Evolutionary conservation across 1,284 basidiomycete species (phyloP).

Genomic region (Sporisorium graminicola): DNA sequence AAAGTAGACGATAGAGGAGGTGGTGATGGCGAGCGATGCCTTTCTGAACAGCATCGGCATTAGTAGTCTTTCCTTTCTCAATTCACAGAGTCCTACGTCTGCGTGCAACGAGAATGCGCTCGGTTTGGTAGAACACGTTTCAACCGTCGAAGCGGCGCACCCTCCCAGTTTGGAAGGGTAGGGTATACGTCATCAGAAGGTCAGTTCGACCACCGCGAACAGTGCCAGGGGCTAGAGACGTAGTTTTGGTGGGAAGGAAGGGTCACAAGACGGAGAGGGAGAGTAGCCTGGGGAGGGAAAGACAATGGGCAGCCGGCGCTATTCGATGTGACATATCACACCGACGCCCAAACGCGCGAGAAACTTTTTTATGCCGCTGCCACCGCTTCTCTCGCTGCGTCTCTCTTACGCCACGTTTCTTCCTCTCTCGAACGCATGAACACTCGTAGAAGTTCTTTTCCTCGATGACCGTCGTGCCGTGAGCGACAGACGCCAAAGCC

Average conservation of each 20-base stretch:
- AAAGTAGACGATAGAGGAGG: background rate
- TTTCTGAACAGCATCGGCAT: background rate
- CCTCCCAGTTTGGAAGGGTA: background rate
- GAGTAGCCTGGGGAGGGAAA: too few relatives aligned
- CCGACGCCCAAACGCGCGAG: background rate
- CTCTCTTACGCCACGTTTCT: background rate
- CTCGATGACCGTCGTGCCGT: too few relatives aligned
- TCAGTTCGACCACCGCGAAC: too few relatives aligned
- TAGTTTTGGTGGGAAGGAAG: too few relatives aligned
- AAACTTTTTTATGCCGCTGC: background rate
- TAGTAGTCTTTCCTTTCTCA: background rate
- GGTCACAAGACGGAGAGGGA: background rate
- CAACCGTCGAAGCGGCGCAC: conserved; percentile 1
- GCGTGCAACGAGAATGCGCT: background rate
- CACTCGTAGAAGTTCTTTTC: background rate
- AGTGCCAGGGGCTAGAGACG: too few relatives aligned
- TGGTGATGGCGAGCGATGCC: background rate
- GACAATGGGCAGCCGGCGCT: conserved; percentile 15
- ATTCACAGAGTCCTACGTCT: too few relatives aligned
- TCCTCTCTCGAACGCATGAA: background rate
- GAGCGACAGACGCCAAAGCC: too few relatives aligned
- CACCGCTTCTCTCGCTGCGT: background rate
- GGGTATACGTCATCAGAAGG: background rate
- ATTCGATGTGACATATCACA: conserved; percentile 44
- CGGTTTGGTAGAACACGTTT: conserved; percentile 11